These are phyloP conservation scores for Pholiota microspora DNA, from an alignment of 768 basidiomycete species.

Conservation along the genomic window DNA sequence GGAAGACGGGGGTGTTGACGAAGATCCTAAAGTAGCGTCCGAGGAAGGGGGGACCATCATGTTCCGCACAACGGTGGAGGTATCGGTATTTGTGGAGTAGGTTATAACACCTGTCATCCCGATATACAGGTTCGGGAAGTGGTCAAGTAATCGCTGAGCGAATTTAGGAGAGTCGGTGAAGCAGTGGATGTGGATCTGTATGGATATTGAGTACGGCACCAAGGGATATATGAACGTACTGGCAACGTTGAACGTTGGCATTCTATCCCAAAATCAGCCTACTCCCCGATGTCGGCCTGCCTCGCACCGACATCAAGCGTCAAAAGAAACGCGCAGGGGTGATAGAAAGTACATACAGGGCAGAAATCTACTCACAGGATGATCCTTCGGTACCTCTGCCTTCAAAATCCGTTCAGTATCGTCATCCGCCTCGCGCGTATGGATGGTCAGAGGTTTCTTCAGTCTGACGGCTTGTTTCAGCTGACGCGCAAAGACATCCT, in stretches of 20 bases:
- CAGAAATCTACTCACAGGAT: constrained; percentile 44
- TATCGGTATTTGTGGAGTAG: constrained; percentile 73
- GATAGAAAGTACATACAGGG: no score
- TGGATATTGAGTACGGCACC: no score
- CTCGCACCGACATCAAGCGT: no score
- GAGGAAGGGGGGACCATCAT: constrained; percentile 34
- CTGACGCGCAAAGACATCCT: constrained; percentile 63
- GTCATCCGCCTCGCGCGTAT: constrained; percentile 82
- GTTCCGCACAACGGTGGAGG: constrained; percentile 60
- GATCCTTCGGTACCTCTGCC: constrained; percentile 68
- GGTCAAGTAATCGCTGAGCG: constrained; percentile 63
- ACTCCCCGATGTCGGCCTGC: no score
- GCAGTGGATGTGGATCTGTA: constrained; percentile 85
- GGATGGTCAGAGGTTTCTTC: constrained; percentile 79
- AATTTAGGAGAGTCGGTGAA: constrained; percentile 82
- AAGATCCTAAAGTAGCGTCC: no score
- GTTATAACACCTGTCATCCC: constrained; percentile 88
- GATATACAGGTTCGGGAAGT: constrained; percentile 82
- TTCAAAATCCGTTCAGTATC: constrained; percentile 81
- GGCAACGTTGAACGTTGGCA: no score
- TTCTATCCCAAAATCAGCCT: no score
- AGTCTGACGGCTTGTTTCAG: constrained; percentile 64
- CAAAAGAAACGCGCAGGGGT: no score
- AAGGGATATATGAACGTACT: no score
- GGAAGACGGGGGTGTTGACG: constrained; percentile 8